Base-by-base conservation (phyloP, 495 filamentous ascomycete genomes). In the Alectoria sarmentosa region DNA sequence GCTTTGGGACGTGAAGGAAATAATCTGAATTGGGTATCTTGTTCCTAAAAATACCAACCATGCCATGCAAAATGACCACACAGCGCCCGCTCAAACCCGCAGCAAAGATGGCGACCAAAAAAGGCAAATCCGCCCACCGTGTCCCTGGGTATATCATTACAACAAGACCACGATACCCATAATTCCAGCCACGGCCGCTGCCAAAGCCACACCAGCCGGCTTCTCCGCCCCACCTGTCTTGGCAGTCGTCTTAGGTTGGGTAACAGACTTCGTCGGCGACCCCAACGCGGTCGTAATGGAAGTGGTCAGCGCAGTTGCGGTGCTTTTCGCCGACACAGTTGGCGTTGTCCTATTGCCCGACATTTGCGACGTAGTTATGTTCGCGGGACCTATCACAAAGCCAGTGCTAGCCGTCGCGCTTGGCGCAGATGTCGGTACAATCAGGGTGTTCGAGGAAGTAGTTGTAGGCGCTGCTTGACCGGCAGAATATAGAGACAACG, bases 51-150 rank as follows among this genome's bases (percentile, higher is more conserved):
- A 55, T 21, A 19, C 52, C 15, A 34, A 2, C 52, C 21, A 32
- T 30, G 52, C 1, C 34, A 21, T 10, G 17, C 15, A 10, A 19
- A 8, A 55, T 52, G 52, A 55, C 52, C 52, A 1, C 52, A 3
- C 30, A 55, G 21, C 52, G 52, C 52, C 30, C 52, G 52, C 52
- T 55, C 30, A 55, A 55, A 34, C 28, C 52, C 52, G 52, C 52
- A 34, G 30, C 52, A 55, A 11, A 55, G 34, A 4, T 4, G 15
- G 30, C 28, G 34, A 34, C 1, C 28, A 55, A 55, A 55, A 10
- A n/a, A 0, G 15, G 8, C 30, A 55, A 11, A 21, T 14, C 26
- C 28, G 14, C 49, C 49, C 49, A 32, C 15, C 28, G 28, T 23
- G 23, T n/a, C 4, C 26, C 30, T 15, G 17, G 3, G 0, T 21